Evolutionary conservation across 176 grass and related monocot species (phyloP), one percentile per base, ranked within the genome.

Genomic region (Typha latifolia): DNA sequence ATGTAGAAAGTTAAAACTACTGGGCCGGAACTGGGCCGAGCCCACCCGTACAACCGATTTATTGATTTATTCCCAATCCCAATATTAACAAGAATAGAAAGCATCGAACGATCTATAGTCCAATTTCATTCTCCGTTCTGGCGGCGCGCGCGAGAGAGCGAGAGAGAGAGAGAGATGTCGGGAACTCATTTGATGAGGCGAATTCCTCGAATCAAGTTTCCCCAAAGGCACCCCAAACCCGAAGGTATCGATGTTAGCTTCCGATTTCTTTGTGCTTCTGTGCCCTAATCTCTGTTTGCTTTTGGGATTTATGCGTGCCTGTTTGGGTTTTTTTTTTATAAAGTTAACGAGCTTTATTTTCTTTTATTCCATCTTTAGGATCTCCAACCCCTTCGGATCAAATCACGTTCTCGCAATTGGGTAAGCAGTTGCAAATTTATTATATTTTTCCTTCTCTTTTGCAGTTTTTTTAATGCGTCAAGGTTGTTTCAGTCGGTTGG

Each of bases 131-230:
- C 34, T 37, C 34, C 4, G 34, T 37, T 37, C 7, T 2, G 34
- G 34, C 34, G 34, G 34, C 34, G 34, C 5, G 34, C 4, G 34
- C 4, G 32, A 34, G 32, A 34, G 32, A 34, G 32, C 0, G 24
- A 26, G 24, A 4, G 32, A 34, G 32, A 4, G 32, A 34, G 34
- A 37, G 34, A 6, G 34, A 37, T 37, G 34, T 37, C 34, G 34
- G 34, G 34, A 37, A 37, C 34, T 37, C 34, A 37, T 37, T 37
- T 37, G 71, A 90, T 90, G 87, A 80, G 77, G 76, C 79, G 87
- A 10, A 77, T 82, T 79, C 87, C 87, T 14, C n/a, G 72, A 57
- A 90, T 90, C 62, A 90, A 70, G 51, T 90, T 90, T 21, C 82
- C 87, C 27, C 72, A 71, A 73, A 76, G 82, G 79, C 57, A 82